Evolutionary conservation across 345 rosid species (phyloP).

Genomic region (Populus ilicifolia): DNA sequence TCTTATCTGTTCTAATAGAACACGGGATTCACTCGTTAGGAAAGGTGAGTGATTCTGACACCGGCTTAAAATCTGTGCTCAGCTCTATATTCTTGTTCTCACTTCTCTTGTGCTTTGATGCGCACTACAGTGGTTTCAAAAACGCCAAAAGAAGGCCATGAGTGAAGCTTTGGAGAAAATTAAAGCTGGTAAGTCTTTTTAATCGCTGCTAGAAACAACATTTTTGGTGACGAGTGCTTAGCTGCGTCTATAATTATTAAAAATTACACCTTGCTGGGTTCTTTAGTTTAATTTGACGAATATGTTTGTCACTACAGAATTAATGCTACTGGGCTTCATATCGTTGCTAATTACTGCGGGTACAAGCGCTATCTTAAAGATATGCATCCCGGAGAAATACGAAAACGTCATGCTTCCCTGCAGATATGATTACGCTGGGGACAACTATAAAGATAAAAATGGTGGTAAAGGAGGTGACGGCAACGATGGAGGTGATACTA

Average conservation of each 20-base stretch:
- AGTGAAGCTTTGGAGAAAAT: constrained; percentile 44
- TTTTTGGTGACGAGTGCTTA: neutral
- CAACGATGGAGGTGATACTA: constrained; percentile 2
- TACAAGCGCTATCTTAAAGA: constrained; percentile 22
- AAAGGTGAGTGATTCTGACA: constrained; percentile 7
- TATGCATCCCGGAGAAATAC: constrained; percentile 29
- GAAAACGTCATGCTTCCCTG: constrained; percentile 40
- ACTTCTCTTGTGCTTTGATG: neutral
- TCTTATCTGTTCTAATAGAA: constrained; percentile 16
- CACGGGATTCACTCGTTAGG: constrained; percentile 20
- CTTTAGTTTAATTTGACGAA: neutral
- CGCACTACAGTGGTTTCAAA: constrained; percentile 32
- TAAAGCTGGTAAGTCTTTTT: constrained; percentile 27
- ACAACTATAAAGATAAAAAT: neutral
- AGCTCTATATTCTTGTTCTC: neutral
- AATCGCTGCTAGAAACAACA: neutral
- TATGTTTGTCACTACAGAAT: constrained; percentile 15
- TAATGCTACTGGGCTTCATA: constrained; percentile 45
- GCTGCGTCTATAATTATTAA: too few species aligned
- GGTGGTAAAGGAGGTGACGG: neutral
- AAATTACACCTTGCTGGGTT: neutral
- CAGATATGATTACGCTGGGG: neutral
- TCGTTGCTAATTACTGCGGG: constrained; percentile 42
- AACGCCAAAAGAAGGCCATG: constrained; percentile 38
- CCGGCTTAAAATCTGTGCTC: neutral